Base-by-base conservation (phyloP, 257 asterid species). In the Cruciata laevipes region DNA sequence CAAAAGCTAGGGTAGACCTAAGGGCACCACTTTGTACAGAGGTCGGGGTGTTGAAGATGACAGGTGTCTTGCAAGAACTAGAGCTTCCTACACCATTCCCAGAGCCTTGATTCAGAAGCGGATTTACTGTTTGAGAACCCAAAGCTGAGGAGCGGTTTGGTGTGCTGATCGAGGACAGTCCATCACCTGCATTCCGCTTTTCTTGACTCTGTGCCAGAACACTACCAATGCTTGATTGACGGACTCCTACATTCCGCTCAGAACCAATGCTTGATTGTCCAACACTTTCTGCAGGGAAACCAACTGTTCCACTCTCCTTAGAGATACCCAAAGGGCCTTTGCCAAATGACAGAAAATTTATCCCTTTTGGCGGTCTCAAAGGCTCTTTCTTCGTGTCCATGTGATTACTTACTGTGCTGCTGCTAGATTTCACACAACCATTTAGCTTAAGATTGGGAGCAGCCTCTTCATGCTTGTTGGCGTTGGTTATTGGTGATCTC, bases 311-410 rank as follows among this genome's bases (percentile, higher is more conserved):
- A 10, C 63, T 55, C 65, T 71, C 66, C 62, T 42, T 52, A 52
- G 90, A 77, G 64, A 73, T 83, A 63, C 72, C 80, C 30, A 73
- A 38, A 67, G 83, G 70, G 65, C 85, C 82, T 72, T 79, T 81
- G 56, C 88, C 85, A 74, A 93, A 85, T 72, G 95, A 81, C 64
- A 93, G 84, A 78, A 93, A 90, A 80, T 90, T 93, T 57, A 93
- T 81, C 40, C 99, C 99, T 64, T 68, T 81, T 40, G 97, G 90
- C 64, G 61, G 74, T 76, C 69, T 72, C 59, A 68, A 74, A 61
- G 87, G 73, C 31, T 27, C 70, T 38, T 51, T 69, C 71, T 82
- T 81, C 21, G 69, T 71, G 67, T 63, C 73, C 20, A 71, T 65
- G 69, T 57, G 67, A 37, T 76, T 58, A 62, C 38, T 74, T 53